Base-by-base conservation (phyloP, 108 stramenopile genomes). In the Skeletonema menzelii region DNA sequence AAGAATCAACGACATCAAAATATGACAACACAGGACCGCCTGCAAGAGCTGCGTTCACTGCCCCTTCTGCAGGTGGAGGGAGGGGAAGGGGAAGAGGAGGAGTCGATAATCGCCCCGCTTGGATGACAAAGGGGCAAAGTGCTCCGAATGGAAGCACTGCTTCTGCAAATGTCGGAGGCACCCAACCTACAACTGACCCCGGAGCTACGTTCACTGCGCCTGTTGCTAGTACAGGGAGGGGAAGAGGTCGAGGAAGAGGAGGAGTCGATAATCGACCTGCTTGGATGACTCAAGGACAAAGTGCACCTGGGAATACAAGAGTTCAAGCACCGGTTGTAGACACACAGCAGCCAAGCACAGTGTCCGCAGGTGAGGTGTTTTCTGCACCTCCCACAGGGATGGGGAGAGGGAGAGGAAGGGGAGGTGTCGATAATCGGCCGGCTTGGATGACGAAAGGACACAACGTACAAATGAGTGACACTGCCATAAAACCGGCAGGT, bases 171-270 rank as follows among this genome's bases (percentile, higher is more conserved):
- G 4, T 8, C 3, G 20, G 22, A 10, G 49, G 22, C 0, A 1
- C 7, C 10, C 19, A 53, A n/a, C 49, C 19, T 3, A 17, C 22
- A 22, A 22, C 49, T 8, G 49, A 20, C 8, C 19, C 15, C 2
- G 49, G 22, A 53, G 8, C 49, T 53, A 17, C 49, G 7, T 24
- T 53, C 22, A 22, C 49, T 22, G 49, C 49, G 8, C 49, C 28
- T 60, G 20, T 2, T 35, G 37, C 59, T 20, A 34, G n/a, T 30
- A 4, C 20, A 24, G 59, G 59, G 8, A 35, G 37, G 17, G 59
- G 59, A 19, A 60, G 27, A n/a, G n/a, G n/a, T n/a, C n/a, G n/a
- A n/a, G 59, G 59, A 60, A 60, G 59, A 34, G 59, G 59, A 24
- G 59, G 59, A 31, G 31, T 60, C 32, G 22, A 32, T 35, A 60